Conservation (phyloP, 108 stramenopile genomes). For the Epithemia pelagica region DNA sequence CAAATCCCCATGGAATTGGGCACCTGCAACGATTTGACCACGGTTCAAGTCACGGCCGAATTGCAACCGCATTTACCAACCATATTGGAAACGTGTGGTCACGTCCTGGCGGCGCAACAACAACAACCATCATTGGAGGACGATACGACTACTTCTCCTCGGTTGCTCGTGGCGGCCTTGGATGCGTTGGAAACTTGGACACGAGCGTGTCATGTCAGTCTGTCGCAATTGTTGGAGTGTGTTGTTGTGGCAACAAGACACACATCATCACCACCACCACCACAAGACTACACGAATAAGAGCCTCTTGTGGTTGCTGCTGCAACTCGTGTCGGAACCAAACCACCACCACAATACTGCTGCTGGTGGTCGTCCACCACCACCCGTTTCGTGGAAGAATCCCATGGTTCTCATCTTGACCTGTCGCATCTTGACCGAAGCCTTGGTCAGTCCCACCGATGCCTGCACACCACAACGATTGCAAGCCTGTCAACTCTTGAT, state of each 20-base stretch:
- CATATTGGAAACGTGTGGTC: conserved; percentile 16
- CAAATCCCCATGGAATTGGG: conserved; percentile 27
- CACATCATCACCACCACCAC: no score
- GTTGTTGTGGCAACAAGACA: no score
- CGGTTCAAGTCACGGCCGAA: conserved; percentile 14
- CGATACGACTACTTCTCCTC: background rate
- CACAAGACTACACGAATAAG: background rate
- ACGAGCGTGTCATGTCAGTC: background rate
- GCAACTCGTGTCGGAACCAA: conserved; percentile 24
- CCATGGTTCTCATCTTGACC: conserved; percentile 20
- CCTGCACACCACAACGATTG: conserved; percentile 29
- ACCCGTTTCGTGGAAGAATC: conserved; percentile 4
- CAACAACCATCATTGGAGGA: background rate
- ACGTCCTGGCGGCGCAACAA: background rate
- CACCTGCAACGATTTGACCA: conserved; percentile 13
- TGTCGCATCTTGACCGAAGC: conserved; percentile 29
- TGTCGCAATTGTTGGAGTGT: background rate
- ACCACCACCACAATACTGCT: no score
- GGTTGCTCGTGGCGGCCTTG: background rate
- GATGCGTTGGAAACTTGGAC: background rate
- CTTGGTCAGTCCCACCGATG: conserved; percentile 28
- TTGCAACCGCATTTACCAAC: conserved; percentile 15
- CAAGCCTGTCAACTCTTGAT: conserved; percentile 25
- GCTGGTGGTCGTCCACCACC: conserved; percentile 1
- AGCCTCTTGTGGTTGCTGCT: conserved; percentile 25